phyloP scores from a whole-genome alignment of 140 eudicot species.

The Senecio squalidus region DNA sequence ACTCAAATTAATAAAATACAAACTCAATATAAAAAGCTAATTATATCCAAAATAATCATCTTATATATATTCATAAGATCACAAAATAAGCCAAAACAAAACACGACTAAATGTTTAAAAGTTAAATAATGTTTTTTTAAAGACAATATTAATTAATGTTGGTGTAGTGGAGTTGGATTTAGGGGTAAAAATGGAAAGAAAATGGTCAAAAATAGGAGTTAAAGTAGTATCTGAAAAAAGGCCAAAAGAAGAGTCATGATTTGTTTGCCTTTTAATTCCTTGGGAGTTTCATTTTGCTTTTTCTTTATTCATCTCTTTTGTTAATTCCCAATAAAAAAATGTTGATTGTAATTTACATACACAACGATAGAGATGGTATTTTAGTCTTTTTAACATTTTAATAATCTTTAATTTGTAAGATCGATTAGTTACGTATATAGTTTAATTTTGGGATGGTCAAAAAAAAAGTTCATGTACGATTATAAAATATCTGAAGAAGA shows the following conservation, averaged over 20 bases:
- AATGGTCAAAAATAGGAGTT: conserved; percentile 25
- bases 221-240: conserved; percentile 31
- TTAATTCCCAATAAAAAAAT: conserved; percentile 27
- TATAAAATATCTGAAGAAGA: too few species aligned
- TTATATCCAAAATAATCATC: too few species aligned
- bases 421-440: not conserved
- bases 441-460: too few species aligned
- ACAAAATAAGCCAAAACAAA: too few species aligned
- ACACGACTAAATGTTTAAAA: too few species aligned
- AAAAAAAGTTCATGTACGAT: too few species aligned
- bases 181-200: conserved; percentile 15
- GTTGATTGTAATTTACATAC: not conserved
- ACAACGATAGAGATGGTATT: conserved; percentile 17
- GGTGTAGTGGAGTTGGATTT: not conserved
- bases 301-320: conserved; percentile 36
- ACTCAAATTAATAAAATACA: too few species aligned
- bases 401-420: not conserved
- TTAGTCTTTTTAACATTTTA: not conserved
- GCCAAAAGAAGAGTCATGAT: conserved; percentile 38
- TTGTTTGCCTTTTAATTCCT: conserved; percentile 32
- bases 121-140: too few species aligned
- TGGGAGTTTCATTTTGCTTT: conserved; percentile 28
- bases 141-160: too few species aligned
- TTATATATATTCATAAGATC: too few species aligned
- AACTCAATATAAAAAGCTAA: too few species aligned